Percentiles rank a stretch among this genome's conserved stretches.
These are phyloP conservation scores for Orbilia quercus DNA, from an alignment of 2,329 filamentous ascomycete genomes.

Conservation along the genomic window DNA sequence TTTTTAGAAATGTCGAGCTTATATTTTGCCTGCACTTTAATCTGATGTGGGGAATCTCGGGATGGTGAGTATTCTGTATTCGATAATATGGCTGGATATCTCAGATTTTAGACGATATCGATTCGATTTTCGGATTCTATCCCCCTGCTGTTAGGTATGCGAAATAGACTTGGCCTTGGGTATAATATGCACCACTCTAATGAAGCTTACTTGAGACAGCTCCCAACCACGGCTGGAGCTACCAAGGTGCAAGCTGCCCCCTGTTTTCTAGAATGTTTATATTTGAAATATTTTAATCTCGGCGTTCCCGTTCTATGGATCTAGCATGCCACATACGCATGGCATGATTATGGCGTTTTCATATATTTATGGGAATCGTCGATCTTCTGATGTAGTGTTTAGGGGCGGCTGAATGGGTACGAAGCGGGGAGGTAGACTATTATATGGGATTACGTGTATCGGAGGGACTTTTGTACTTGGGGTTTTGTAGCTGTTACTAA, in stretches of 20 bases:
- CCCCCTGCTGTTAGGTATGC: no score
- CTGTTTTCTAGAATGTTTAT: not conserved
- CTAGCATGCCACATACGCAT: not conserved
- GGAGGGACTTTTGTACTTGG: not conserved
- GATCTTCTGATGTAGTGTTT: no score
- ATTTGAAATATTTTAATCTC: not conserved
- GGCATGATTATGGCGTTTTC: not conserved
- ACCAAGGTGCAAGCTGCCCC: no score
- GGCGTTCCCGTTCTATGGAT: no score
- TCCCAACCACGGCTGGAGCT: not conserved
- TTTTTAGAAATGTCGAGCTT: conserved; percentile 1
- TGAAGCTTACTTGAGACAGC: conserved; percentile 1
- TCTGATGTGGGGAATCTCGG: no score
- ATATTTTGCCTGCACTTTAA: not conserved
- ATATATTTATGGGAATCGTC: no score
- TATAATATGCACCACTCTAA: not conserved
- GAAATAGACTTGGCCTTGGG: no score
- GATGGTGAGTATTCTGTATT: not conserved
- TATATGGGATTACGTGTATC: not conserved
- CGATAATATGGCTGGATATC: no score
- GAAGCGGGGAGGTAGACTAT: not conserved
- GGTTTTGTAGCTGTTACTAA: not conserved
- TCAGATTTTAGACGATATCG: no score
- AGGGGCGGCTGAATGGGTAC: no score
- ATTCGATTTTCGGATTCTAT: no score